Conservation (phyloP, 164 flowering plant species). For the Cinnamomum chago region DNA sequence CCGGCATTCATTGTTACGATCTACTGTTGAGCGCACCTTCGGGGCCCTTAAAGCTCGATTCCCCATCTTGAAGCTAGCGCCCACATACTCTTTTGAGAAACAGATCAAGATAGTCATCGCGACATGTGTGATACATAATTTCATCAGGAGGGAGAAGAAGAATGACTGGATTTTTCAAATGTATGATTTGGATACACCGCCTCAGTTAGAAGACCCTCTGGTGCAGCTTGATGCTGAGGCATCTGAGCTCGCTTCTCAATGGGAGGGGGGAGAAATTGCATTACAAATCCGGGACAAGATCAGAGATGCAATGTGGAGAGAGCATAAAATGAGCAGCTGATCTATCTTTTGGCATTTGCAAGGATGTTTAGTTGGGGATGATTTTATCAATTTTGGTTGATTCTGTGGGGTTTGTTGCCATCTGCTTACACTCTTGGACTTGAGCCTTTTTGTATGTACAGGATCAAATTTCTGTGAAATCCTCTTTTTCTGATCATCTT, state of each 20-base stretch:
- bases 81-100: constrained; percentile 63
- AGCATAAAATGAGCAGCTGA: background rate
- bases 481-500: too few relatives aligned
- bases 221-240: background rate
- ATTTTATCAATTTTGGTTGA: background rate
- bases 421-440: background rate
- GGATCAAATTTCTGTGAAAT: background rate
- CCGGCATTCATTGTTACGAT: constrained; percentile 52
- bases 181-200: background rate
- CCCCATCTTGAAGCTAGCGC: constrained; percentile 65
- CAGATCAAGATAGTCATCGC: constrained; percentile 45
- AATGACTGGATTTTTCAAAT: background rate
- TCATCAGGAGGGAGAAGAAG: background rate
- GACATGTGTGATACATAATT: background rate
- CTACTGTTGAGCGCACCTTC: constrained; percentile 39
- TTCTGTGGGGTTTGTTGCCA: background rate
- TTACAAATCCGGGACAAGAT: background rate
- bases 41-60: constrained; percentile 52
- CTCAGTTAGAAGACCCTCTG: background rate
- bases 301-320: background rate
- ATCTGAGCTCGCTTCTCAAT: background rate
- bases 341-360: background rate
- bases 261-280: background rate
- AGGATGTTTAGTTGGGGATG: background rate
- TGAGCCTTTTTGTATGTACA: background rate